Conservation (phyloP, 2,329 filamentous ascomycete genomes). For the Calonectria ilicicola region DNA sequence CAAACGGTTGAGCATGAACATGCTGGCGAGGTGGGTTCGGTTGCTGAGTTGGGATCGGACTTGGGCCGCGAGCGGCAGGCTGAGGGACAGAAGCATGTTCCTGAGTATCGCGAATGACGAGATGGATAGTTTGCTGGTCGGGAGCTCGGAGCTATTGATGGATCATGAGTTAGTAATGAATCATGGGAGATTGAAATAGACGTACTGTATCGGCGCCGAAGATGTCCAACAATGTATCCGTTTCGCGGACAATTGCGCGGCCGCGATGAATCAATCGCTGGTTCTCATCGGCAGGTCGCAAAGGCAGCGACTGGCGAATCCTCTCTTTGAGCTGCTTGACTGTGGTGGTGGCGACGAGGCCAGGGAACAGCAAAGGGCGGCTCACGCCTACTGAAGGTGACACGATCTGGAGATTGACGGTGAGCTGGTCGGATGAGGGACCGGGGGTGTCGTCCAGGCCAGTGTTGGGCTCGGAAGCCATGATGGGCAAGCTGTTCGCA, state of each 20-base stretch:
- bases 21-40: conserved; percentile 38
- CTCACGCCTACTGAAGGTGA: conserved; percentile 69
- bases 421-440: conserved; percentile 48
- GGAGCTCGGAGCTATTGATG: conserved; percentile 53
- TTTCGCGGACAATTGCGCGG: conserved; percentile 65
- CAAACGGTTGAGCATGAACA: conserved; percentile 35
- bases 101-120: conserved; percentile 60
- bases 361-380: conserved; percentile 61
- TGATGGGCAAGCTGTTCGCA: conserved; percentile 45
- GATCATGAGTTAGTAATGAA: conserved; percentile 36
- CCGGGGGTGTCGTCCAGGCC: conserved; percentile 36
- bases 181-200: background rate
- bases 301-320: conserved; percentile 64
- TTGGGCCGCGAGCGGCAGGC: conserved; percentile 31
- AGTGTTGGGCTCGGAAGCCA: conserved; percentile 53
- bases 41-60: conserved; percentile 39
- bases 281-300: conserved; percentile 64
- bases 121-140: conserved; percentile 65
- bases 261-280: conserved; percentile 73
- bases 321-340: conserved; percentile 69
- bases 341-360: conserved; percentile 62
- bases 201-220: conserved; percentile 68
- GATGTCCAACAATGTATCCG: conserved; percentile 67
- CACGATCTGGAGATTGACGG: conserved; percentile 68
- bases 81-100: conserved; percentile 45